Base-by-base conservation (phyloP, 2,329 filamentous ascomycete species). In the Furcasterigmium furcatum region DNA sequence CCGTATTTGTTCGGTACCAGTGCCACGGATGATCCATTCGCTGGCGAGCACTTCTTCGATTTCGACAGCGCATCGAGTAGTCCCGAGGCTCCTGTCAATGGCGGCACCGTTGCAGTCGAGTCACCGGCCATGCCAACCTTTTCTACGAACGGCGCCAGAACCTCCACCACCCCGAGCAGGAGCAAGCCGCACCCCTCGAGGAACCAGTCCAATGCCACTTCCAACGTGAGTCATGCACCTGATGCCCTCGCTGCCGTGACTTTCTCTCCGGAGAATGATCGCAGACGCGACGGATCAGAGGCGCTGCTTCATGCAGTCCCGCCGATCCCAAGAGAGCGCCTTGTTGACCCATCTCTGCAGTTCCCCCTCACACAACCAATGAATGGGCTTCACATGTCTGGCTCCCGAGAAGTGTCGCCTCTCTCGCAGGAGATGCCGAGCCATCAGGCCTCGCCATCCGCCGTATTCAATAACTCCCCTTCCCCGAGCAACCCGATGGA, bases 21-120 rank as follows among this genome's bases (percentile, higher is more conserved):
- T 16, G 5, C 62, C n/a, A 53, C 61, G 16, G 61, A 63, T 46
- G 72, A 74, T 48, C 67, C 67, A 52, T n/a, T 68, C 69, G 43
- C 72, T 76, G 67, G 67, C 30, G 34, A 74, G 43, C 65, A 67
- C 38, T 65, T 71, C 40, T 80, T 82, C 53, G 76, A 81, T 52
- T 83, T 84, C 56, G 74, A 77, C 14, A 80, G 77, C 53, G 74
- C 75, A 9, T 74, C 77, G 2, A 80, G 73, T 53, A 85, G 79
- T 49, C 79, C 81, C 6, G 73, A 70, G 46, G 66, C 64, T 9
- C 24, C 12, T 27, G 40, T 56, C 13, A 55, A 51, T 27, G 52
- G 46, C 10, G 49, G 47, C 13, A 43, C 47, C 25, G 32, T 45
- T 24, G 58, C 67, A 45, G 68, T 73, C 51, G 64, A 68, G 9